Percentiles rank a stretch among this genome's conserved stretches.
Conservation (phyloP, 768 basidiomycete genomes). For the Termitomyces eurrhizus region DNA sequence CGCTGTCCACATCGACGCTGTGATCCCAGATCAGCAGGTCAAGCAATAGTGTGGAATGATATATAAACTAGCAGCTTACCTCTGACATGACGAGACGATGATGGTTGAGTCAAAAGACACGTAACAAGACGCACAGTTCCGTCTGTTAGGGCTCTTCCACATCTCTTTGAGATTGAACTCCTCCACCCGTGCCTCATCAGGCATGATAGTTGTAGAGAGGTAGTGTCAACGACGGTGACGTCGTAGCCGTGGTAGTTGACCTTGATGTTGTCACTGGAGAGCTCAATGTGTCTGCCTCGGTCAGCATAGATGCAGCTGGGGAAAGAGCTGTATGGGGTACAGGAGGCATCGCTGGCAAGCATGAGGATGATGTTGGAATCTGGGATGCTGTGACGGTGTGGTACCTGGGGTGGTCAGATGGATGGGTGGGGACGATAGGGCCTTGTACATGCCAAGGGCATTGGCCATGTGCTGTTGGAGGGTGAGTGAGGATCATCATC, state of each 20-base stretch:
- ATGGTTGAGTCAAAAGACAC: neutral
- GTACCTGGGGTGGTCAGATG: constrained; percentile 56
- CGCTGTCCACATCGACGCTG: no score
- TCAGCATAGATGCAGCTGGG: constrained; percentile 91
- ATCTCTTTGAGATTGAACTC: no score
- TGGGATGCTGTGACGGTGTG: constrained; percentile 96
- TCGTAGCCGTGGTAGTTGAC: constrained; percentile 99
- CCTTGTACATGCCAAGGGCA: constrained; percentile 84
- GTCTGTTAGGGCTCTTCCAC: no score
- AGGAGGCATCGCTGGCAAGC: constrained; percentile 95
- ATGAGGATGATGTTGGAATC: constrained; percentile 99
- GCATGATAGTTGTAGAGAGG: no score
- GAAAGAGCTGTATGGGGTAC: constrained; percentile 88
- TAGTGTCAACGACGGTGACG: constrained; percentile 67
- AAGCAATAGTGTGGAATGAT: neutral
- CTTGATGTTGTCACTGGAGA: constrained; percentile 96
- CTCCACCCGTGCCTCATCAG: no score
- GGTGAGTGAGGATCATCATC: neutral
- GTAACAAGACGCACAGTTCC: no score
- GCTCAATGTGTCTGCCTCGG: constrained; percentile 72
- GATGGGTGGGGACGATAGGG: no score
- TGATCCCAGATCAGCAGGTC: neutral
- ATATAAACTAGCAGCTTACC: neutral
- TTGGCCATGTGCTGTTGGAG: constrained; percentile 90
- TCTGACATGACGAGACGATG: constrained; percentile 1